Conservation (phyloP, 345 rosid species). For the Fremontodendron californicum region DNA sequence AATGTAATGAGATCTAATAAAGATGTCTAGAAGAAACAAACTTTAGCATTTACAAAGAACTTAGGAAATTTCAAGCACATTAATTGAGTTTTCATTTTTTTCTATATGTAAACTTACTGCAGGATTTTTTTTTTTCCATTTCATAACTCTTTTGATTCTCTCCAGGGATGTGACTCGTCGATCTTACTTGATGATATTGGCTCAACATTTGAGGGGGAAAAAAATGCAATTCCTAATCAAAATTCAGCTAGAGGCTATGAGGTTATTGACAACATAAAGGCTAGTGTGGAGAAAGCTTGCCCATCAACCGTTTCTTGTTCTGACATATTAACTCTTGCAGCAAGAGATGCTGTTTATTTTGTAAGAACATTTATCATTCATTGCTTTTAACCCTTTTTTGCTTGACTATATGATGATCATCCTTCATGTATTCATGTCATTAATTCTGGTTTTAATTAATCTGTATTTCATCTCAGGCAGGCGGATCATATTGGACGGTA, state of each 20-base stretch:
- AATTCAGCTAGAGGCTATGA: slow-evolving; percentile 63
- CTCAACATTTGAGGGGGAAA: slow-evolving; percentile 39
- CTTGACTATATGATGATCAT: background rate
- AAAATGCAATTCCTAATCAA: slow-evolving; percentile 39
- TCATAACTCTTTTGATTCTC: background rate
- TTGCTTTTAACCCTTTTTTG: background rate
- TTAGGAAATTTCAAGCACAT: background rate
- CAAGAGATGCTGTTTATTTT: slow-evolving; percentile 50
- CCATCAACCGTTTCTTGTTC: slow-evolving; percentile 60
- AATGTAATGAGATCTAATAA: slow-evolving; percentile 31
- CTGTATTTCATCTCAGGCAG: slow-evolving; percentile 28
- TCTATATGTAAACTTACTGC: background rate
- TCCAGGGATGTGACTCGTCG: slow-evolving; percentile 70
- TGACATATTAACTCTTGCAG: slow-evolving; percentile 55
- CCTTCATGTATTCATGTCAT: background rate
- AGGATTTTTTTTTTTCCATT: background rate
- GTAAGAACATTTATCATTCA: slow-evolving; percentile 26
- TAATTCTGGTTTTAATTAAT: background rate
- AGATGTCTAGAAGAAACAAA: background rate
- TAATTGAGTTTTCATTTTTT: background rate
- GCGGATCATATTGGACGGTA: slow-evolving; percentile 49
- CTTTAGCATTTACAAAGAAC: background rate
- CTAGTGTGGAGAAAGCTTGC: slow-evolving; percentile 51
- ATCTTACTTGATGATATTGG: slow-evolving; percentile 48
- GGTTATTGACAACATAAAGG: slow-evolving; percentile 59